Conservation (phyloP, 495 filamentous ascomycete species). For the Thozetella sp. region DNA sequence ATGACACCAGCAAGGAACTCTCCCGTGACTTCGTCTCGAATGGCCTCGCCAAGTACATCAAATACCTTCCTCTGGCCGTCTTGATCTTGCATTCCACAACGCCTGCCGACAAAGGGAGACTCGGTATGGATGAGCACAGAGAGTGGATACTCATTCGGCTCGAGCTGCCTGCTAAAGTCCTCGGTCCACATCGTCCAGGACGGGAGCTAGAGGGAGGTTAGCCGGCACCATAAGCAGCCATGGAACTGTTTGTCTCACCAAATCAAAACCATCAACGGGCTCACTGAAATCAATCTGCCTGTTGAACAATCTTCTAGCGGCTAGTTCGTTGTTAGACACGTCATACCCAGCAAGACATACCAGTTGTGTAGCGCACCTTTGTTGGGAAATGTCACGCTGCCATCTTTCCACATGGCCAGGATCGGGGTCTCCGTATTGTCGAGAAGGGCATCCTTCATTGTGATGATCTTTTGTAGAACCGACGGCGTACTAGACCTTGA, state of each 20-base stretch:
- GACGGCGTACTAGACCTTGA: slow-evolving; percentile 53
- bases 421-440: slow-evolving; percentile 69
- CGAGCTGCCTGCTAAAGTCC: slow-evolving; percentile 60
- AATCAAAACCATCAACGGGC: slow-evolving; percentile 48
- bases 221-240: not conserved
- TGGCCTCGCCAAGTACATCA: slow-evolving; percentile 60
- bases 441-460: slow-evolving; percentile 72
- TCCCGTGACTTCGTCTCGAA: slow-evolving; percentile 59
- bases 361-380: slow-evolving; percentile 7
- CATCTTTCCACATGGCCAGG: slow-evolving; percentile 73
- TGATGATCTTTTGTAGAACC: slow-evolving; percentile 61
- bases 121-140: slow-evolving; percentile 56
- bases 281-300: slow-evolving; percentile 36
- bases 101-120: slow-evolving; percentile 49
- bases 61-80: slow-evolving; percentile 47
- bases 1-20: slow-evolving; percentile 70
- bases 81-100: slow-evolving; percentile 60
- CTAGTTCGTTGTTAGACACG: slow-evolving; percentile 22
- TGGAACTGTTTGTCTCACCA: slow-evolving; percentile 17
- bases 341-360: not conserved
- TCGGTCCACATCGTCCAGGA: slow-evolving; percentile 59
- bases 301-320: slow-evolving; percentile 54
- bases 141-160: slow-evolving; percentile 61
- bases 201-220: slow-evolving; percentile 22
- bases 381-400: slow-evolving; percentile 66